Base-by-base conservation (phyloP, 177 flowering plant genomes). In the Vitis hybrid region DNA sequence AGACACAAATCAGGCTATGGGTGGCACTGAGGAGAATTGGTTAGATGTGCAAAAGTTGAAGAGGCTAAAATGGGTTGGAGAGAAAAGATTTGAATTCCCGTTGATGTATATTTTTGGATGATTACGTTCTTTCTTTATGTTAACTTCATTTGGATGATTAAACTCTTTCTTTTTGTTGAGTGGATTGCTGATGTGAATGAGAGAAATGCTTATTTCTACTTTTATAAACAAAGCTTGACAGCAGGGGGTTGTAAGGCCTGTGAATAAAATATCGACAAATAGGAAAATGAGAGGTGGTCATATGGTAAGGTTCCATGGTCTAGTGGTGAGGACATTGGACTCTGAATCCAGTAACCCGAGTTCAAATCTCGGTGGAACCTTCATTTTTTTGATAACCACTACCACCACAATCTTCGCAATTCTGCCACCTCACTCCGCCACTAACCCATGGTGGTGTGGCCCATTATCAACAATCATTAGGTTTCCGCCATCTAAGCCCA, bases 341-440 rank as follows among this genome's bases (percentile, higher is more conserved):
- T 81, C 82, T 81, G 84, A 81, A 81, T 78, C 82, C 78, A 74
- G 70, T 81, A 81, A 69, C 84, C 84, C 84, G 81, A 80, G 82
- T 82, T 82, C 82, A 82, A 79, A 62, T 82, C 85, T 80, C 81
- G 81, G 79, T 82, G 78, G 82, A 77, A 80, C 82, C 85, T 79
- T 54, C 45, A 26, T 3, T 26, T 26, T 26, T 26, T 26, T 50
- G 19, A 32, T 14, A 45, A 52, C 34, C 61, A 54, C 18, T 1
- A 17, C 3, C 40, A 51, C 69, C 6, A 65, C 75, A 68, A 56
- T 72, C 56, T 5, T 40, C 64, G 56, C 40, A 69, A 48, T 5
- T 60, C 70, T 34, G 18, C 51, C 72, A 63, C 15, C 67, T 40
- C 60, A 52, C 52, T 55, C 30, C 15, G 21, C 49, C 5, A 12